These are phyloP conservation scores for Talaromyces amestolkiae DNA, from an alignment of 2,329 filamentous ascomycete genomes.

Conservation along the genomic window DNA sequence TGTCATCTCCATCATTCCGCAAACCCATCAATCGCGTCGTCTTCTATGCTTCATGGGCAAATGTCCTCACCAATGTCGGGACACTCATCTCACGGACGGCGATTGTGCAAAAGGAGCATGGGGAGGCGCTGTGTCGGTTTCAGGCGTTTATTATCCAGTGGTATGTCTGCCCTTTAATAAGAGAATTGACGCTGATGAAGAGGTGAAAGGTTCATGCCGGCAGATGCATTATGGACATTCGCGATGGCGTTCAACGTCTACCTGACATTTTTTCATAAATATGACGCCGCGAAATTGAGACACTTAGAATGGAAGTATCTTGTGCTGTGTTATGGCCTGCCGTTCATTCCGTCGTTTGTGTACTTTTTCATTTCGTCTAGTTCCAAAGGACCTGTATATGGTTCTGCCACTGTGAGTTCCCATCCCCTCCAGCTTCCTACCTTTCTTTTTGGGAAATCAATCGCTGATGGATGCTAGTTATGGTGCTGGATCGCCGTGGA, in stretches of 20 bases:
- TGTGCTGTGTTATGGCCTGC: constrained; percentile 68
- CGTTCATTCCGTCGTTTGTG: constrained; percentile 64
- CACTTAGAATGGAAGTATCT: constrained; percentile 70
- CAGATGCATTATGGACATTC: constrained; percentile 73
- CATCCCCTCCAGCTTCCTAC: too few species aligned
- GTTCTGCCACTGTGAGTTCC: constrained; percentile 60
- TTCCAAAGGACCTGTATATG: constrained; percentile 63
- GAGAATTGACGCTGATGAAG: neutral
- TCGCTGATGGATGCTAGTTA: constrained; percentile 42
- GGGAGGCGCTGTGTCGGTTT: constrained; percentile 65
- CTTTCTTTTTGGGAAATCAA: neutral
- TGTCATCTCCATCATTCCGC: constrained; percentile 66
- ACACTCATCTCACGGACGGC: constrained; percentile 69
- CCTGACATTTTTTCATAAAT: constrained; percentile 74
- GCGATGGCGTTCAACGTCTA: constrained; percentile 84
- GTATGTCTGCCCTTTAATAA: constrained; percentile 47
- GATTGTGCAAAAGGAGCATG: constrained; percentile 46
- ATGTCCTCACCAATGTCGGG: constrained; percentile 72
- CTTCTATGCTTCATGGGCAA: constrained; percentile 80
- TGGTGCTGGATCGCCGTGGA: constrained; percentile 75
- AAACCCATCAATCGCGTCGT: constrained; percentile 85
- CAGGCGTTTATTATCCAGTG: constrained; percentile 81
- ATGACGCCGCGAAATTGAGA: constrained; percentile 62
- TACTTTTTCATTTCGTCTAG: constrained; percentile 62
- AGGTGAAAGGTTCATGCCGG: constrained; percentile 66